Conservation (phyloP, 1,284 basidiomycete species). For the Boletellus sp. region DNA sequence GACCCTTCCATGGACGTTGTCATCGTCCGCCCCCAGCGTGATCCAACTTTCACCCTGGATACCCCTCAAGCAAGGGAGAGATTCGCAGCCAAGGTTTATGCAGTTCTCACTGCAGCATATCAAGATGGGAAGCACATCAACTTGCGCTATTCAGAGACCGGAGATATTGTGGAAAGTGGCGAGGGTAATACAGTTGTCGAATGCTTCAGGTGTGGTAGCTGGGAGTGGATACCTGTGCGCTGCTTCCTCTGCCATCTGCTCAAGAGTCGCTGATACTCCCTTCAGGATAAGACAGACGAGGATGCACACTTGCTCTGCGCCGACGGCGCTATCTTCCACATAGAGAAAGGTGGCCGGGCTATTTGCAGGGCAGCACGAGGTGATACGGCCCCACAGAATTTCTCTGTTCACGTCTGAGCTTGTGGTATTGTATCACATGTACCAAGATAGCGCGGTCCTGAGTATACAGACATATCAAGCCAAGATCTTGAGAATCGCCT, state of each 20-base stretch:
- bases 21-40: constrained; percentile 75
- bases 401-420: constrained; percentile 42
- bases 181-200: constrained; percentile 67
- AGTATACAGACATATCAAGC: constrained; percentile 21
- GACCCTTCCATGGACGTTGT: constrained; percentile 68
- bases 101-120: constrained; percentile 67
- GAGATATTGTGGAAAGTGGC: constrained; percentile 40
- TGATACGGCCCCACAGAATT: constrained; percentile 33
- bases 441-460: neutral
- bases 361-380: constrained; percentile 42
- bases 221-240: constrained; percentile 83
- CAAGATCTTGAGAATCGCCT: constrained; percentile 50
- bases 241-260: constrained; percentile 20
- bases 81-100: constrained; percentile 48
- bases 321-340: constrained; percentile 65
- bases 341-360: constrained; percentile 55
- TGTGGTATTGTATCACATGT: constrained; percentile 12
- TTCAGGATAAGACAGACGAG: constrained; percentile 53
- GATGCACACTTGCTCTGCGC: constrained; percentile 66
- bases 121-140: constrained; percentile 67
- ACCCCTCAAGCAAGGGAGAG: constrained; percentile 38
- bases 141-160: constrained; percentile 52
- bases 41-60: constrained; percentile 48
- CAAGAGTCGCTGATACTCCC: constrained; percentile 10
- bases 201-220: constrained; percentile 75